Base-by-base conservation (phyloP, 2,329 filamentous ascomycete genomes). In the Paraconiothyrium brasiliense region DNA sequence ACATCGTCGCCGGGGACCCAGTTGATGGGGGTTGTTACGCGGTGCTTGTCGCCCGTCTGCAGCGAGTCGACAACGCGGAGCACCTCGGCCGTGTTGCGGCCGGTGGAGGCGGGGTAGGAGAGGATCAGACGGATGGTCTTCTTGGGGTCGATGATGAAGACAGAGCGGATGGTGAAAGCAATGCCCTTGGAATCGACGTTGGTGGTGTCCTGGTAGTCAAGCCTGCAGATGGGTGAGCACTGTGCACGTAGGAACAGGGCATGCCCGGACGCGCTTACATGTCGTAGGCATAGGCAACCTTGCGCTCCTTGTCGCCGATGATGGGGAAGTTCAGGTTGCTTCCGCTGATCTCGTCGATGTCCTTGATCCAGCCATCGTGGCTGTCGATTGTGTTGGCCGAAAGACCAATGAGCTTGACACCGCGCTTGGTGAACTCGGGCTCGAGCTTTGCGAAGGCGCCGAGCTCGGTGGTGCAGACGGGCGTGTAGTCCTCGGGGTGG, bases 111-210 rank as follows among this genome's bases (percentile, higher is more conserved):
- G 30, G 86, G 86, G 82, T 89, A 89, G 64, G 84, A 84, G 62
- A 89, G 80, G 72, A 88, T 89, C 59, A 85, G 82, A 67, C 86
- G 85, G 74, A 89, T 88, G 63, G 83, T 87, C 83, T 88, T 88
- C 80, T 85, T 86, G 60, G 86, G 87, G 80, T 89, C 86, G 77
- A 89, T 87, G 77, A 88, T 80, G 80, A 89, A 89, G 73, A 89
- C 86, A 58, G 84, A 87, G 75, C 87, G 86, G 78, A 89, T 89
- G 72, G 86, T 89, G 78, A 89, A 88, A 54, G 87, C 86, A 62
- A 83, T 80, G 74, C 83, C 83, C 80, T 84, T 85, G 64, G 73
- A 73, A 70, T 87, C 84, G 66, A 89, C 83, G 75, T 87, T 87
- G 78, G 86, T 87, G 62, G 85, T 82, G 67, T 84, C 83, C 68